Evolutionary conservation across 257 asterid species (phyloP).

Genomic region (Plantago elongata): DNA sequence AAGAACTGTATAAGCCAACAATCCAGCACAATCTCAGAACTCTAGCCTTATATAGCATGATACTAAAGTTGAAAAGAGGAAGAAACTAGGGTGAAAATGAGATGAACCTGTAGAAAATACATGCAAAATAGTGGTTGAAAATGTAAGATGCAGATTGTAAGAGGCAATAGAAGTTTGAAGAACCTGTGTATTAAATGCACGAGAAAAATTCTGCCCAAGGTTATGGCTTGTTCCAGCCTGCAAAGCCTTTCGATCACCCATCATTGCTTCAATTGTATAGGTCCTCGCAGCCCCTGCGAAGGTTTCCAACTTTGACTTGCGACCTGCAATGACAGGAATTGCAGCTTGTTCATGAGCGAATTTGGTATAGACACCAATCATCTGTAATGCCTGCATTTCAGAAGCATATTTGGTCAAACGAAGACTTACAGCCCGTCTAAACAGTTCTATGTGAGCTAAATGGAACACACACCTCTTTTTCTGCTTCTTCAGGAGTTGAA

Average conservation of each 20-base stretch:
- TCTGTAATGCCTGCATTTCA: conserved; percentile 87
- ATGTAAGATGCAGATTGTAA: not conserved
- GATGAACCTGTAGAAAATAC: not conserved
- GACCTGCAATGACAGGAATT: conserved; percentile 95
- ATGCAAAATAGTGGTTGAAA: not conserved
- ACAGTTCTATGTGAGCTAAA: conserved; percentile 9
- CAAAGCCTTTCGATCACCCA: conserved; percentile 98
- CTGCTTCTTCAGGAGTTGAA: conserved; percentile 89
- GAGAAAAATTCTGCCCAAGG: conserved; percentile 97
- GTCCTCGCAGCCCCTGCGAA: conserved; percentile 96
- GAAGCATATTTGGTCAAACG: conserved; percentile 29
- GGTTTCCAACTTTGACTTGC: conserved; percentile 88
- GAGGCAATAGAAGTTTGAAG: conserved; percentile 6
- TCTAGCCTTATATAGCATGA: too few relatives aligned
- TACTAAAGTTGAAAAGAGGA: too few relatives aligned
- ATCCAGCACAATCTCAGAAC: conserved; percentile 6
- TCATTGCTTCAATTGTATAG: conserved; percentile 97
- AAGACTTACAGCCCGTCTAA: conserved; percentile 17
- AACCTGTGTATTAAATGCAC: conserved; percentile 95
- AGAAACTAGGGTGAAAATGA: too few relatives aligned
- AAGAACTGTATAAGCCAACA: conserved; percentile 52
- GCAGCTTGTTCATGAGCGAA: conserved; percentile 97
- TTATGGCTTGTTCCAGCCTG: conserved; percentile 99
- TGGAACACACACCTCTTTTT: conserved; percentile 61
- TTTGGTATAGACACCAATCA: conserved; percentile 85